Evolutionary conservation across 2,329 filamentous ascomycete species (phyloP).

Genomic region (Aspergillus sp.): DNA sequence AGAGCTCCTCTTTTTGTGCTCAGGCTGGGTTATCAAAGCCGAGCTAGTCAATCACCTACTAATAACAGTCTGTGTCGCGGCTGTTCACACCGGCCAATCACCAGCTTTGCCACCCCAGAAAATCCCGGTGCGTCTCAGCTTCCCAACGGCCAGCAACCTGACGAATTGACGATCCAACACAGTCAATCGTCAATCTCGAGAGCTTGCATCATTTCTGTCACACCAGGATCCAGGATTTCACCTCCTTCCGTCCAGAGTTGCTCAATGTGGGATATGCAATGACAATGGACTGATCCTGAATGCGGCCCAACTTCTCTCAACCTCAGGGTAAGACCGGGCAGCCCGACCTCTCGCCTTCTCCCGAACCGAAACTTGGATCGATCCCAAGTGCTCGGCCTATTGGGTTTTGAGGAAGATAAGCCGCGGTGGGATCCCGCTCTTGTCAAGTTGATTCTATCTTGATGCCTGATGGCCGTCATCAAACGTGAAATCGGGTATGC

Average conservation of each 20-base stretch:
- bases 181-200: neutral
- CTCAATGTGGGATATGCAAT: neutral
- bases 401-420: neutral
- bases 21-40: neutral
- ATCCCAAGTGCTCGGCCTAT: neutral
- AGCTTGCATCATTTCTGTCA: neutral
- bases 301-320: neutral
- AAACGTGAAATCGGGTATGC: neutral
- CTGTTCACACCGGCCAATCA: conserved; percentile 5
- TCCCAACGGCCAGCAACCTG: neutral
- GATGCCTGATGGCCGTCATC: neutral
- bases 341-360: neutral
- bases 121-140: neutral
- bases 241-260: neutral
- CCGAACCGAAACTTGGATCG: neutral
- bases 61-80: neutral
- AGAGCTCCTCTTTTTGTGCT: neutral
- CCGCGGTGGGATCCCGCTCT: neutral
- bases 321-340: neutral
- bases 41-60: too few relatives aligned
- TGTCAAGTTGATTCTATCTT: neutral
- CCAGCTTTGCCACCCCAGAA: conserved; percentile 2
- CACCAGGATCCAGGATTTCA: neutral
- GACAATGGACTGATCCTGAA: neutral
- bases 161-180: neutral